Base-by-base conservation (phyloP, 1,284 basidiomycete genomes). In the Coniferiporia weirii region DNA sequence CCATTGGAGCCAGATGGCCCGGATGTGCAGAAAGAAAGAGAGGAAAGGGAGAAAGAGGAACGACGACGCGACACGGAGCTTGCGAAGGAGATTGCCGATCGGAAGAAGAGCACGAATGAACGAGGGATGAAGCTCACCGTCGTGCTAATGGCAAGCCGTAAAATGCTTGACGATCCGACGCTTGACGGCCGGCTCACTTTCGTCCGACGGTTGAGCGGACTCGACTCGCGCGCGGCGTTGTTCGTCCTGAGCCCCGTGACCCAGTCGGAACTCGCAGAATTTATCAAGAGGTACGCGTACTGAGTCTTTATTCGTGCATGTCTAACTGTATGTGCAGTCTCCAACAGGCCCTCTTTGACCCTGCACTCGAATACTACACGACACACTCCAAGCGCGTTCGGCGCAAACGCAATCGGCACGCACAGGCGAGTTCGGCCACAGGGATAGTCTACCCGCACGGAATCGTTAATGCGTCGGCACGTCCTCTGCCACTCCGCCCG, bases 221-320 rank as follows among this genome's bases (percentile, higher is more conserved):
- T 99, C 4, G 95, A 98, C 69, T 90, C 95, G 1, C 84, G 91
- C 57, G 96, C 95, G 1, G 90, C 91, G 1, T 76, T 99, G 4
- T 98, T 98, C 67, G 96, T 98, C 15, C 80, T 98, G 9, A 95
- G 93, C 58, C 95, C 96, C 12, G 93, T 98, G 7, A 85, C 85
- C 36, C 79, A 81, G 10, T 71, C 81, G 1, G 94, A 98, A 69
- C 80, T 98, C 13, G 79, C 80, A 27, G 93, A 96, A 59, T 97
- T 97, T 67, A 85, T 93, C 7, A 79, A 78, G 66, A 92, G 89
- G 89, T 89, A 62, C 36, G 47, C 56, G 17, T 19, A 53, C 63
- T 46, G 27, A n/a, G 34, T 34, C 55, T 43, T 38, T n/a, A 38
- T 36, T 15, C 32, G 17, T 45, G n/a, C 12, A 22, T 40, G 47